These are phyloP conservation scores for Gomphus bonarii DNA, from an alignment of 1,284 basidiomycete species.

Conservation along the genomic window DNA sequence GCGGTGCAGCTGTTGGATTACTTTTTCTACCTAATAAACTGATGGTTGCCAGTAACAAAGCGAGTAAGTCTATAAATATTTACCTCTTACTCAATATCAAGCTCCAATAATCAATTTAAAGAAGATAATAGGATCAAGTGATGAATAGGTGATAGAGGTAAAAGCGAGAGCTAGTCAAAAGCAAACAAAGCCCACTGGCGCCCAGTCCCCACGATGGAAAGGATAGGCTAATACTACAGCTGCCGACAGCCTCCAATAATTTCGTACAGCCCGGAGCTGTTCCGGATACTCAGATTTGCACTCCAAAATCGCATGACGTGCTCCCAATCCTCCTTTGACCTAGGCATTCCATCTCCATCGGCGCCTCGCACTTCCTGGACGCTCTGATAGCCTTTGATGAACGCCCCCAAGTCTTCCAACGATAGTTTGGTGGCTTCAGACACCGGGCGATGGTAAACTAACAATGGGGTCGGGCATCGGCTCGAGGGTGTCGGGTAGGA, in stretches of 20 bases:
- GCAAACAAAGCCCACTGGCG: constrained; percentile 1
- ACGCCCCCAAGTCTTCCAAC: constrained; percentile 32
- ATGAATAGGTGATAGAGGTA: not conserved
- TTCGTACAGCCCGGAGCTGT: constrained; percentile 64
- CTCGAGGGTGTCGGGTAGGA: constrained; percentile 57
- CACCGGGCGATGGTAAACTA: constrained; percentile 47
- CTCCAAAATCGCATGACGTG: constrained; percentile 85
- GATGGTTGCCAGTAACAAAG: not conserved
- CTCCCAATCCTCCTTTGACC: constrained; percentile 68
- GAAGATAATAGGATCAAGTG: not conserved
- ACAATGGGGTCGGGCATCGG: constrained; percentile 48
- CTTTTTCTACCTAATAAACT: not conserved
- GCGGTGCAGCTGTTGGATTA: not conserved
- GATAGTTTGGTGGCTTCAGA: constrained; percentile 37
- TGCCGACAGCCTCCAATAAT: constrained; percentile 35
- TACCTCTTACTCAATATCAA: not conserved
- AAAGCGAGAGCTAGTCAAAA: not conserved
- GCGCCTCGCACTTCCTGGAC: constrained; percentile 39
- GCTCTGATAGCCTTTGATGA: constrained; percentile 48
- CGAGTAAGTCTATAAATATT: not conserved
- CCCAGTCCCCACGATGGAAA: not conserved
- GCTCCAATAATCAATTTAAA: not conserved
- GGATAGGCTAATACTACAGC: not conserved
- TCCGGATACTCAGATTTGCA: constrained; percentile 47
- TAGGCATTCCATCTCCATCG: constrained; percentile 57